Base-by-base conservation (phyloP, 2,329 filamentous ascomycete species). In the Moelleriella libera region DNA sequence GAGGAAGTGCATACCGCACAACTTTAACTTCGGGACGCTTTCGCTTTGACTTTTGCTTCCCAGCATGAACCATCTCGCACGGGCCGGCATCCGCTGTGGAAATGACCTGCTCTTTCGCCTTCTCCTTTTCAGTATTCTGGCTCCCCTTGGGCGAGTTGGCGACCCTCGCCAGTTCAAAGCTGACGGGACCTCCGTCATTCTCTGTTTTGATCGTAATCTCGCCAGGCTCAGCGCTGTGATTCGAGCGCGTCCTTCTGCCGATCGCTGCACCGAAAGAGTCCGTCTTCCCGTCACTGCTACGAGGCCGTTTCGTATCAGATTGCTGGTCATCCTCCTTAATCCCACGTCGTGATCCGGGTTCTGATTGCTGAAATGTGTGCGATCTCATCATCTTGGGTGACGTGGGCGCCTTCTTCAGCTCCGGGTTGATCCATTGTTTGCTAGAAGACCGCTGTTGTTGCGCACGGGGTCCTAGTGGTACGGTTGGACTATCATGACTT, bases 361-460 rank as follows among this genome's bases (percentile, higher is more conserved):
- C 58, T 21, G 66, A 63, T 32, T 69, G 68, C 41, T 65, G 64
- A 53, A 76, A 71, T 47, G 68, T 74, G 50, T 72, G 71, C 1
- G 72, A 70, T 48, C 74, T 65, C 53, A 67, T 69, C 31, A 68
- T 56, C 51, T 74, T 75, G 2, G 75, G 74, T 2, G 73, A 76
- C 14, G 75, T 72, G 2, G 73, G 69, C 0, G 63, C 60, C 49
- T 73, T 73, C 57, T 71, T 76, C 5, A 74, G 54, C 30, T 68
- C 70, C 4, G 74, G 72, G 45, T 77, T 77, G 49, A 76, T 73
- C 76, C 76, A 80, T 58, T 78, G 75, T 54, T 76, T 78, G 56
- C 74, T 78, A 0, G 73, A 74, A 12, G 72, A 68, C 28, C 14
- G 37, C 28, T 45, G 45, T 39, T 69, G 71, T 49, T 76, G 74